Percentiles rank a stretch among this genome's conserved stretches.
Evolutionary conservation across 2,329 filamentous ascomycete genomes (phyloP).

Genomic region (Colletotrichum aenigma): DNA sequence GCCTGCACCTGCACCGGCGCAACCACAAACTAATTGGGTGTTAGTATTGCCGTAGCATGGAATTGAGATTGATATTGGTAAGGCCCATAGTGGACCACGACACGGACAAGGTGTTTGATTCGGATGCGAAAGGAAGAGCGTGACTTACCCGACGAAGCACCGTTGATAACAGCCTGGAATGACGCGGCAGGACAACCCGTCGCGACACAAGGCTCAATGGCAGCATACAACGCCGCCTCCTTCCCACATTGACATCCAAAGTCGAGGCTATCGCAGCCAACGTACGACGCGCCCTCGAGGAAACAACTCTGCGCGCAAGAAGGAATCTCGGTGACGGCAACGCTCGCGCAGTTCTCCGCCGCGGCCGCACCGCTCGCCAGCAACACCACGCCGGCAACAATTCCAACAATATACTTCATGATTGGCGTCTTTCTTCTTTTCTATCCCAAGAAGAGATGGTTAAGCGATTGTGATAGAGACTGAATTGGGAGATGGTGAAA

Average conservation of each 20-base stretch:
- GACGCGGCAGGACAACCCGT: conserved; percentile 27
- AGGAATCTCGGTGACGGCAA: conserved; percentile 29
- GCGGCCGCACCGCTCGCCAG: neutral
- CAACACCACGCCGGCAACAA: neutral
- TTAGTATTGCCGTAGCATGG: neutral
- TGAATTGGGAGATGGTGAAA: conserved; percentile 2
- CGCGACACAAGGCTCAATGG: conserved; percentile 31
- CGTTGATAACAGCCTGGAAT: conserved; percentile 28
- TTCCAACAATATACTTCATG: neutral
- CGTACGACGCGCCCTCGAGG: conserved; percentile 25
- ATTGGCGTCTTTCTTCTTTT: neutral
- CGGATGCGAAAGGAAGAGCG: neutral
- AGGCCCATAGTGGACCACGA: no score
- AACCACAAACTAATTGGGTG: neutral
- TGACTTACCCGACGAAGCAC: conserved; percentile 22
- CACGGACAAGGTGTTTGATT: no score
- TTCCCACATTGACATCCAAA: conserved; percentile 31
- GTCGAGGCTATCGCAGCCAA: conserved; percentile 29
- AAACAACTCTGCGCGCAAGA: conserved; percentile 32
- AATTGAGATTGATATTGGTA: no score
- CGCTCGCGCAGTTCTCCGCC: conserved; percentile 25
- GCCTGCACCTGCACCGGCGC: neutral
- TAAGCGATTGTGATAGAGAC: neutral
- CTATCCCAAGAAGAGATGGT: neutral
- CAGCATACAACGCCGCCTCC: conserved; percentile 23